Evolutionary conservation across 2,329 filamentous ascomycete species (phyloP).

Genomic region (Fusarium liriodendri): DNA sequence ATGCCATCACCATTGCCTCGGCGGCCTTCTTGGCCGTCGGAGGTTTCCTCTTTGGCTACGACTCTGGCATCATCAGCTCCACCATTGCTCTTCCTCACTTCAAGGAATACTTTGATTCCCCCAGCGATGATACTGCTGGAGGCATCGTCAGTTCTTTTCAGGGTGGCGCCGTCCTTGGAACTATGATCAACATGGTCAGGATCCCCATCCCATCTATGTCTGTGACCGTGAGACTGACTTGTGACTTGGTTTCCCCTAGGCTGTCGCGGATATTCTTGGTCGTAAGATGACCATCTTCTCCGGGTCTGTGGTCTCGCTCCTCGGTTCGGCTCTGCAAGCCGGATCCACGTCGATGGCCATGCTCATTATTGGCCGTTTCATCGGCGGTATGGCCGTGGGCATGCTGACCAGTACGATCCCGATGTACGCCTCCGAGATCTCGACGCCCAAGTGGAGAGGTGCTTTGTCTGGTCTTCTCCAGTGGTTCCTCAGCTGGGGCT

Average conservation of each 20-base stretch:
- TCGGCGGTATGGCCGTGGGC: conserved; percentile 62
- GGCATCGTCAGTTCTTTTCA: conserved; percentile 44
- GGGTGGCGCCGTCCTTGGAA: conserved; percentile 42
- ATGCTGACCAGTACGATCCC: conserved; percentile 59
- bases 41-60: conserved; percentile 56
- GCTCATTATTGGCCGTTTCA: conserved; percentile 61
- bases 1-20: conserved; percentile 32
- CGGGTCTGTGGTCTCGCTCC: conserved; percentile 44
- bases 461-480: conserved; percentile 55
- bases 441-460: conserved; percentile 52
- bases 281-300: conserved; percentile 46
- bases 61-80: conserved; percentile 58
- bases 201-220: neutral
- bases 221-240: neutral
- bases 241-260: conserved; percentile 3
- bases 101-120: conserved; percentile 57
- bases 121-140: conserved; percentile 41
- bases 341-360: conserved; percentile 49
- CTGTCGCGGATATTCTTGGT: conserved; percentile 45
- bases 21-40: conserved; percentile 43
- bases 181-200: conserved; percentile 43
- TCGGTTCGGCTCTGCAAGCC: conserved; percentile 48
- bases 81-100: conserved; percentile 43
- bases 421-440: conserved; percentile 58
- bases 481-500: conserved; percentile 58